Conservation (phyloP, 2,329 filamentous ascomycete genomes). For the Fusarium sp. region DNA sequence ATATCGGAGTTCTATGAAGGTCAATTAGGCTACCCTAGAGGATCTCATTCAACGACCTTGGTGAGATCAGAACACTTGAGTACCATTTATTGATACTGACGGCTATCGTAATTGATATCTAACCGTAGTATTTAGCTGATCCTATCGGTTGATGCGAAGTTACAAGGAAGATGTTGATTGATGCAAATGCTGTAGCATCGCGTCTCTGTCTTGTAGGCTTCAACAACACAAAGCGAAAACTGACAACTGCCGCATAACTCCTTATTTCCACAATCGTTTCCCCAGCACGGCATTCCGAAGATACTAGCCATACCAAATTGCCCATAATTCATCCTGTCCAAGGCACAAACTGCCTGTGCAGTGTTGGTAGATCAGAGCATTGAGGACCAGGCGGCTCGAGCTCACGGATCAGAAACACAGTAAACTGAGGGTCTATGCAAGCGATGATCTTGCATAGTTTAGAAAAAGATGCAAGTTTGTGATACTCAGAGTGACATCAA, state of each 20-base stretch:
- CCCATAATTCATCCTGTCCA: background rate
- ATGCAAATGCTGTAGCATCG: background rate
- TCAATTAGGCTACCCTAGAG: background rate
- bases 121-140: background rate
- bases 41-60: no score
- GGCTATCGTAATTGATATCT: no score
- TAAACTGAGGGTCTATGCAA: constrained; percentile 1
- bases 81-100: background rate
- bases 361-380: constrained; percentile 2
- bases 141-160: background rate
- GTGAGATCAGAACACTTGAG: background rate
- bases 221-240: no score
- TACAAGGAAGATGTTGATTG: background rate
- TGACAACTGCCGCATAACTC: background rate
- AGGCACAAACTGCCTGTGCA: background rate
- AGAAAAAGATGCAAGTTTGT: background rate
- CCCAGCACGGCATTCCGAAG: no score
- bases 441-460: background rate
- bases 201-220: background rate
- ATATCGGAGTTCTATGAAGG: background rate
- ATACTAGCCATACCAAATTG: no score
- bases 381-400: constrained; percentile 13
- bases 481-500: background rate
- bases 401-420: background rate
- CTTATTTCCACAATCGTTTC: background rate